These are phyloP conservation scores for Pouteria glomerata DNA, from an alignment of 148 eudicot genomes.

Conservation along the genomic window DNA sequence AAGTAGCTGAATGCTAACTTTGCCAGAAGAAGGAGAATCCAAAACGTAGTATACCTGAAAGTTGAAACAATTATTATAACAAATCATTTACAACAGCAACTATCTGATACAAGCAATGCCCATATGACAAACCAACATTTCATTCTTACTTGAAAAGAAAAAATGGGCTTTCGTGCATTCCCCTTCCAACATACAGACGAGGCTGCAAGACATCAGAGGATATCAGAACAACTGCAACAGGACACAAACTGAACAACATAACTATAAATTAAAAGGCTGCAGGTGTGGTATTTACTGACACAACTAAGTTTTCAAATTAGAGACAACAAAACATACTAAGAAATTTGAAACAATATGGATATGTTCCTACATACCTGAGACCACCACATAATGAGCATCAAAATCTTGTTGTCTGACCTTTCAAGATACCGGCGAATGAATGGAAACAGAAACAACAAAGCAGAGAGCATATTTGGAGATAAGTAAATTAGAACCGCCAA, in stretches of 20 bases:
- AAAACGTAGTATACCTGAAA: conserved; percentile 55
- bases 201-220: conserved; percentile 36
- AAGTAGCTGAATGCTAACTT: conserved; percentile 60
- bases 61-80: conserved; percentile 5
- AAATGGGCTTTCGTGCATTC: conserved; percentile 59
- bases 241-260: background rate
- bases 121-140: background rate
- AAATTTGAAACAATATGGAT: background rate
- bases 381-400: conserved; percentile 69
- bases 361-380: conserved; percentile 48
- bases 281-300: no score
- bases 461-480: conserved; percentile 59
- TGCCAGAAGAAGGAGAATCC: conserved; percentile 48
- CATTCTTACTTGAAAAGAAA: conserved; percentile 51
- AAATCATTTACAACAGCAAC: background rate
- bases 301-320: background rate
- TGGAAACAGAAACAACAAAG: conserved; percentile 52
- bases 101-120: background rate
- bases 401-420: conserved; percentile 47
- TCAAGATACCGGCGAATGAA: conserved; percentile 53
- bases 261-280: no score
- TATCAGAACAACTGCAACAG: background rate
- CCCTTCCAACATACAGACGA: conserved; percentile 72
- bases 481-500: conserved; percentile 52
- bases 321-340: background rate